A percentile compares a stretch with the other conserved stretches of the same genome.
Conservation (phyloP, 495 filamentous ascomycete species). For the Tuber brumale region DNA sequence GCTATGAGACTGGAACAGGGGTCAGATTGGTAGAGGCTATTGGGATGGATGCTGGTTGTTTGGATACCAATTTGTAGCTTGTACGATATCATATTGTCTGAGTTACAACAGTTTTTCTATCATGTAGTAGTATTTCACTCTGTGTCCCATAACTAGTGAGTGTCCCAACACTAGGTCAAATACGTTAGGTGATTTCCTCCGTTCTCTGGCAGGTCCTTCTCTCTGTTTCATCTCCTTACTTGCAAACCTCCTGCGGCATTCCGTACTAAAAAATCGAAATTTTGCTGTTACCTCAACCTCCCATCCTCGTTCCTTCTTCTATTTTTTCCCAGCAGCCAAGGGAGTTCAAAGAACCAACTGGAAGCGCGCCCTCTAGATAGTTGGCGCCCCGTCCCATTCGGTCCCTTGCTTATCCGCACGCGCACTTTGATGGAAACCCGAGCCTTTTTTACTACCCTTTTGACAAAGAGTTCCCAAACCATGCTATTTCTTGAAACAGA, state of each 20-base stretch:
- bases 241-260: not conserved
- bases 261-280: not conserved
- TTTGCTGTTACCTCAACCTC: conserved; percentile 27
- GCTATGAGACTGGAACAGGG: too few relatives aligned
- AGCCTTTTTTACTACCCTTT: not conserved
- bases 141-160: too few relatives aligned
- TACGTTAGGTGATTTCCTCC: conserved; percentile 36
- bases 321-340: conserved; percentile 9
- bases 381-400: not conserved
- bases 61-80: too few relatives aligned
- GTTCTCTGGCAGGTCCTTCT: conserved; percentile 19
- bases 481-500: not conserved
- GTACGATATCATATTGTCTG: too few relatives aligned
- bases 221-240: not conserved
- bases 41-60: too few relatives aligned
- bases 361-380: not conserved
- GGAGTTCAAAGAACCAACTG: not conserved
- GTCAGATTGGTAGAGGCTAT: too few relatives aligned
- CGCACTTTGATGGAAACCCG: not conserved
- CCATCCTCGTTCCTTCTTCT: conserved; percentile 10
- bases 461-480: not conserved
- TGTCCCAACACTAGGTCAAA: too few relatives aligned
- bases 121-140: too few relatives aligned
- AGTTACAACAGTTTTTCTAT: too few relatives aligned
- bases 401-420: not conserved